Base-by-base conservation (phyloP, 768 basidiomycete genomes). In the Melanogaster broomeanus region DNA sequence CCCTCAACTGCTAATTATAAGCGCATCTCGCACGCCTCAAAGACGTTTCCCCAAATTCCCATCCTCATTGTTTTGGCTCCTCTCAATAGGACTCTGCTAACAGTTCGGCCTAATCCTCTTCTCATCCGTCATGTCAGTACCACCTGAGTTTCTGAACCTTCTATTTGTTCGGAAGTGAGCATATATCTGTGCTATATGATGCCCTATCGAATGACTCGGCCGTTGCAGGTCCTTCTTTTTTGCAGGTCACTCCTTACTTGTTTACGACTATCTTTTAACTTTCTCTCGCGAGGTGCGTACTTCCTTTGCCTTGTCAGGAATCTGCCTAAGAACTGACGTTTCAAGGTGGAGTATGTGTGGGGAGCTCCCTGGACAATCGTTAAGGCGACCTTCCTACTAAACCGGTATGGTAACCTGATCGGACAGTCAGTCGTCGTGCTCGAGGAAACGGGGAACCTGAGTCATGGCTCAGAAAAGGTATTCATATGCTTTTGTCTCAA, bases 231-330 rank as follows among this genome's bases (percentile, higher is more conserved):
- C 27, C 2, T 37, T 35, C 30, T 44, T 55, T 21, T 28, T 64
- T 40, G 42, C 59, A 40, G 67, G 65, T n/a, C 38, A 42, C 21
- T 42, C 63, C 13, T 33, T 68, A 3, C 63, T 67, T 6, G 34
- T 59, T 7, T 66, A 66, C 18, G 66, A 67, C 31, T 59, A 65
- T 46, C 12, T 68, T 41, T 42, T 67, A 1, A 70, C 68, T 16
- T 6, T 67, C 35, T 25, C 49, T 12, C 53, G 63, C 49, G 68
- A 70, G 52, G 66, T 63, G 27, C 11, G 60, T 58, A 22, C 13
- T 8, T n/a, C 13, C 16, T 4, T 43, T 27, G 6, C n/a, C 31
- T n/a, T 5, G 4, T 19, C 12, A 12, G 22, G 6, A 16, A 16
- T 8, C 8, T 11, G n/a, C 18, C 6, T 39, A 25, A 40, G 9